Base-by-base conservation (phyloP, 495 filamentous ascomycete genomes). In the Ramalina peruviana region DNA sequence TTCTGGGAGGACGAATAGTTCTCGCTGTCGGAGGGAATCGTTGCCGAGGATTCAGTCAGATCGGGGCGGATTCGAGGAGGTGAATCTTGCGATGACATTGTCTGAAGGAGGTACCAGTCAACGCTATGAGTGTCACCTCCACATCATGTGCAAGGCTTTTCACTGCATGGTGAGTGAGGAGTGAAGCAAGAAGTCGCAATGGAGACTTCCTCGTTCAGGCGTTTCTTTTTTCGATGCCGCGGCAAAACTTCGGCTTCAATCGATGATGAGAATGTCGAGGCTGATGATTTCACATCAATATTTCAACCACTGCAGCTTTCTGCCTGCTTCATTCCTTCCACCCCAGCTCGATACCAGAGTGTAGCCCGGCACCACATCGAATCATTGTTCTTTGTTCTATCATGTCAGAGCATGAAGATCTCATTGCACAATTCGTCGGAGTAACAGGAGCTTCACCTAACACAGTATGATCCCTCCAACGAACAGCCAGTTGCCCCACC, bases 1-100 rank as follows among this genome's bases (percentile, higher is more conserved):
- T 85, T 74, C 53, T 81, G 72, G 64, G 73, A 80, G 44, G 76
- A 77, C 15, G 83, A 85, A 63, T 93, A 95, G 66, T 86, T 88
- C 67, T 93, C 86, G 69, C 81, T 89, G 72, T 93, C 86, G 36
- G 84, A 90, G 48, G 76, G 86, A 58, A 89, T 83, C n/a, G 85
- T 94, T 62, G 90, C 69, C 57, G 80, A 74, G 50, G 84, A 93
- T 62, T 85, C 79, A 62, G 85, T 76, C 58, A 94, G 75, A 57
- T 81, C 76, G 36, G 41, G 42, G 41, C 58, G 44, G 21, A 41
- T 41, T 6, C 17, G 21, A 12, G 16, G 17, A 4, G 26, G 25
- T 17, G 45, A 9, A 23, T 36, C 25, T 27, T 4, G 13, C 7
- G 45, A 48, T n/a, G 45, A 48, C 45, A 48, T 48, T 11, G 21